Evolutionary conservation across 164 flowering plant species (phyloP).

Genomic region (Piper betle): DNA sequence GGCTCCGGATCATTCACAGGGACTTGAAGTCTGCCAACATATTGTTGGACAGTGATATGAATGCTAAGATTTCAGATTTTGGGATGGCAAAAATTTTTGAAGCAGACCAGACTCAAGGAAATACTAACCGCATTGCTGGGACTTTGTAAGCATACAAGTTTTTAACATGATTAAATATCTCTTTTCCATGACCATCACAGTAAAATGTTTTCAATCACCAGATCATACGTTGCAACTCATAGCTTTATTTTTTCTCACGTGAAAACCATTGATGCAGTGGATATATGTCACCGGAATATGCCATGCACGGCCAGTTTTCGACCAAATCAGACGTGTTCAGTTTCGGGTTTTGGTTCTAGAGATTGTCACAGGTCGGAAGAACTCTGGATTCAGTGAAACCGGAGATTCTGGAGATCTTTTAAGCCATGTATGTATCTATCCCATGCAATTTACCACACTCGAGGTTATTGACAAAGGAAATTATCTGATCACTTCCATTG

Average conservation of each 20-base stretch:
- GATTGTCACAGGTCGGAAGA: conserved; percentile 1
- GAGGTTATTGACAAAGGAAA: too few species aligned
- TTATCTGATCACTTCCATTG: neutral
- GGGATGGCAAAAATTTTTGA: conserved; percentile 22
- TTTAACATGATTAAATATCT: too few species aligned
- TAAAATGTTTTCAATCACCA: too few species aligned
- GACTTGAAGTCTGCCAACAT: conserved; percentile 20
- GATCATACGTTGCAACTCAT: too few species aligned
- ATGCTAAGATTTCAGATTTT: conserved; percentile 27
- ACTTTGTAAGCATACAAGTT: conserved; percentile 22
- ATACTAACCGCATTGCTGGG: conserved; percentile 19
- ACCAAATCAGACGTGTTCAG: neutral
- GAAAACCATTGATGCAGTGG: neutral
- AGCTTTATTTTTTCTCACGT: neutral
- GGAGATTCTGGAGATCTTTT: neutral
- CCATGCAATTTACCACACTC: too few species aligned
- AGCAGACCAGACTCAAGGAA: conserved; percentile 14
- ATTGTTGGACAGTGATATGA: conserved; percentile 19
- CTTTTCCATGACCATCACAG: too few species aligned
- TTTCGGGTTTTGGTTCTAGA: conserved; percentile 11
- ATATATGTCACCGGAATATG: too few species aligned
- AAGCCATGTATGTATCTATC: conserved; percentile 6
- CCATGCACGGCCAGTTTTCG: too few species aligned
- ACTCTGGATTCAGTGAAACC: neutral
- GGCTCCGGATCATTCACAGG: neutral